Evolutionary conservation across 2,329 filamentous ascomycete genomes (phyloP).

Genomic region (Trichothecium sympodiale): DNA sequence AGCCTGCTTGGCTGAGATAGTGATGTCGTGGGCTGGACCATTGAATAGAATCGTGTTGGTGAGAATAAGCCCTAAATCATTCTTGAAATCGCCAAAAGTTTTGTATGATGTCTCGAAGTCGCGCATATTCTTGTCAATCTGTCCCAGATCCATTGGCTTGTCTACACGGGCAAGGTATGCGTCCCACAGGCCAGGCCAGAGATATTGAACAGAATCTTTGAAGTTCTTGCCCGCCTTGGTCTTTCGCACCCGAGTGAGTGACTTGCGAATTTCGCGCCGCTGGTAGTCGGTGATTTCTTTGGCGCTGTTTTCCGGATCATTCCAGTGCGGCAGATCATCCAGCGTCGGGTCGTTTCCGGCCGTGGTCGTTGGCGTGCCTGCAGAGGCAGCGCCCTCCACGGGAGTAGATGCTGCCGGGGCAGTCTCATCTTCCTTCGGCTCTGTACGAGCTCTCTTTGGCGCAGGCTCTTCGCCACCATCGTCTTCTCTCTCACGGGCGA

Average conservation of each 20-base stretch:
- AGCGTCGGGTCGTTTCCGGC: constrained; percentile 12
- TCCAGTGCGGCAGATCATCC: constrained; percentile 24
- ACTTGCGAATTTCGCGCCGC: constrained; percentile 50
- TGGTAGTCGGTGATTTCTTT: constrained; percentile 47
- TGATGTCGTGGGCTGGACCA: constrained; percentile 63
- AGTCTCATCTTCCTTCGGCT: constrained; percentile 33
- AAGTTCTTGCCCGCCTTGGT: constrained; percentile 72
- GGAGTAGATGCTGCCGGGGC: too few species aligned
- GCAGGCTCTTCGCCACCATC: constrained; percentile 55
- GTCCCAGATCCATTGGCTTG: constrained; percentile 72
- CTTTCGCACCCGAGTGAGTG: constrained; percentile 70
- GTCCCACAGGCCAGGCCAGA: constrained; percentile 65
- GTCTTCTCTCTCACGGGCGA: constrained; percentile 67
- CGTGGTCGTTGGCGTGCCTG: constrained; percentile 5
- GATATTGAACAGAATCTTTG: constrained; percentile 61
- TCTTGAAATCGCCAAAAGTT: constrained; percentile 60
- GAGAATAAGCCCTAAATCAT: constrained; percentile 67
- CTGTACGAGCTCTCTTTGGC: constrained; percentile 73
- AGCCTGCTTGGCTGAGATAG: constrained; percentile 40
- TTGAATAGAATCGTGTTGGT: constrained; percentile 77
- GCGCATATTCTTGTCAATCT: constrained; percentile 73
- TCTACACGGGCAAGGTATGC: constrained; percentile 60
- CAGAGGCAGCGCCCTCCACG: not conserved
- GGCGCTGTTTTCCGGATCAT: constrained; percentile 29
- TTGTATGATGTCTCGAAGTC: constrained; percentile 47